phyloP scores from a whole-genome alignment of 2,329 filamentous ascomycete species.

The Verticillium isaacii region DNA sequence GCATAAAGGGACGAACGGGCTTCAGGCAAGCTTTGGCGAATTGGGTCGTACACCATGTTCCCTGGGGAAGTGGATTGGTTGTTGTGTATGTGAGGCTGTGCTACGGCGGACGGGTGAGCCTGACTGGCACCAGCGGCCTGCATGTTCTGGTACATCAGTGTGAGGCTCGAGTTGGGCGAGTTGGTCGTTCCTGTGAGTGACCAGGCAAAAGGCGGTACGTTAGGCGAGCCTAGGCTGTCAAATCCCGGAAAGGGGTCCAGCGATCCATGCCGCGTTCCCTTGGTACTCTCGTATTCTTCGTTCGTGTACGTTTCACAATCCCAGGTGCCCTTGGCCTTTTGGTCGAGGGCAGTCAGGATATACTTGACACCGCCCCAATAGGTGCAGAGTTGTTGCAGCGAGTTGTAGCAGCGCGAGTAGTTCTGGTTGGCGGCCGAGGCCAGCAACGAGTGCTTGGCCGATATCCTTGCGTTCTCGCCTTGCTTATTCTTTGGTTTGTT shows the following conservation, averaged over 20 bases:
- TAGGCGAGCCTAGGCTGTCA: slow-evolving; percentile 36
- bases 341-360: slow-evolving; percentile 79
- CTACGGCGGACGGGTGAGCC: slow-evolving; percentile 10
- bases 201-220: slow-evolving; percentile 65
- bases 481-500: slow-evolving; percentile 15
- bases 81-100: slow-evolving; percentile 34
- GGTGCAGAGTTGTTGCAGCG: slow-evolving; percentile 70
- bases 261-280: slow-evolving; percentile 20
- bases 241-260: slow-evolving; percentile 36
- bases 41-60: slow-evolving; percentile 57
- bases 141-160: slow-evolving; percentile 69
- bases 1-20: slow-evolving; percentile 40
- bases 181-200: slow-evolving; percentile 85
- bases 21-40: slow-evolving; percentile 51
- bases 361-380: slow-evolving; percentile 88
- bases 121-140: slow-evolving; percentile 19
- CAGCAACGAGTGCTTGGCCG: slow-evolving; percentile 67
- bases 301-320: slow-evolving; percentile 64
- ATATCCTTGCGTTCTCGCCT: slow-evolving; percentile 15
- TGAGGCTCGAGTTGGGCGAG: slow-evolving; percentile 77
- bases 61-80: slow-evolving; percentile 24
- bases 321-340: slow-evolving; percentile 81
- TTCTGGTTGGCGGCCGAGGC: slow-evolving; percentile 81
- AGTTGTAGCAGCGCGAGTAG: slow-evolving; percentile 82
- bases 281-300: slow-evolving; percentile 74